phyloP scores from a whole-genome alignment of 225 moss, liverwort and hornwort genomes.

The Bryoerythrophyllum caledonicum region DNA sequence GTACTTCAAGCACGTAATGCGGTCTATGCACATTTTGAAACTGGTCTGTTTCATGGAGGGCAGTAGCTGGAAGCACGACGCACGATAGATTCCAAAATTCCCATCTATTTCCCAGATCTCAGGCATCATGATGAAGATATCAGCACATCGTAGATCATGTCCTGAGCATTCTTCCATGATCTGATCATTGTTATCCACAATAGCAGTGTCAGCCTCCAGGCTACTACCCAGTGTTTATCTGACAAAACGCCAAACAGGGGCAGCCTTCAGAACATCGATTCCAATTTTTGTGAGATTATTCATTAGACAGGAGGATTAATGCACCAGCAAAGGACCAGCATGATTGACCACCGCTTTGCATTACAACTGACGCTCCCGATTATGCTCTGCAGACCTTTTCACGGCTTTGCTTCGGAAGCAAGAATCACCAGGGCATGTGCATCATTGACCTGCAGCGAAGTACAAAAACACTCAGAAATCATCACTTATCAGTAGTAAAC shows the following conservation, averaged over 20 bases:
- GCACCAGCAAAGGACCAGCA: not conserved
- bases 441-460: not conserved
- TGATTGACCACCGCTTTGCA: not conserved
- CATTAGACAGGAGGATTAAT: not conserved
- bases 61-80: conserved; percentile 1
- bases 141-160: conserved; percentile 14
- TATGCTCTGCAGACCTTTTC: not conserved
- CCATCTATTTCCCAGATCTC: not conserved
- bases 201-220: conserved; percentile 18
- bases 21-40: not conserved
- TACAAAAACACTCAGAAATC: not conserved
- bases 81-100: conserved; percentile 1
- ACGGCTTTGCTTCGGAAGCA: not conserved
- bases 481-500: conserved; percentile 9
- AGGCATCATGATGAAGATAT: conserved; percentile 3
- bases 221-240: too few relatives aligned
- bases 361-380: not conserved
- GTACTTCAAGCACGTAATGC: not conserved
- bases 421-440: not conserved
- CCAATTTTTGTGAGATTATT: not conserved
- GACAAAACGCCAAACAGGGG: too few relatives aligned
- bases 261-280: not conserved
- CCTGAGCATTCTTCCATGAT: conserved; percentile 6
- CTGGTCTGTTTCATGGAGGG: not conserved
- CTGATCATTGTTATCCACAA: conserved; percentile 28